Base-by-base conservation (phyloP, 148 eudicot species). In the Limonium bicolor region DNA sequence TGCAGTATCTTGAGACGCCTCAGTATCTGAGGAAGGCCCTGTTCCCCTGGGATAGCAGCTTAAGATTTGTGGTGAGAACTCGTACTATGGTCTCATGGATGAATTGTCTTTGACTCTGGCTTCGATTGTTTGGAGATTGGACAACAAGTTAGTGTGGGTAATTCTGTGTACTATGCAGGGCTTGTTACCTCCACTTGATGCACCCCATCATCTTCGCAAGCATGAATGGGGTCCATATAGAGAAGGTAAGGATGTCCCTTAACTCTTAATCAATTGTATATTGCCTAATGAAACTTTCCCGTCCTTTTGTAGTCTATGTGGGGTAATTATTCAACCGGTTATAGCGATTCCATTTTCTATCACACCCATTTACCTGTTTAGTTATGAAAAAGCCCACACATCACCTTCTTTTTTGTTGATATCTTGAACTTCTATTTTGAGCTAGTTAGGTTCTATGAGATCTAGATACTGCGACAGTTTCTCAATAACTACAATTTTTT, bases 171-270 rank as follows among this genome's bases (percentile, higher is more conserved):
- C 54, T 38, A 41, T 48, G 54, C 63, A 90, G 99, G 99, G 99
- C 36, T 50, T 78, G 57, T 67, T 90, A 54, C 99, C 99, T 16
- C 99, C 99, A 33, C 87, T 90, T 53, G 99, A 90, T 62, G 99
- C 99, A 41, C 99, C 99, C 34, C 99, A 84, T 71, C 99, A 90
- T 61, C 70, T 84, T 43, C 93, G 99, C 19, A 84, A 80, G 80
- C 95, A 90, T 48, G 99, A 90, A 81, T 90, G 99, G 99, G 93
- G 61, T 66, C 52, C 85, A 4, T 90, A 80, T 58, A 63, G 99
- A 51, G 99, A 90, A 75, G 99, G 99, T 80, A 59, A 4, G 29
- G 38, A n/a, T n/a, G n/a, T n/a, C n/a, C n/a, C n/a, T n/a, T n/a
- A n/a, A n/a, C n/a, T n/a, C n/a, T n/a, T n/a, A n/a, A n/a, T n/a